phyloP scores from a whole-genome alignment of 805 yeast genomes.

The Suhomyces xylopsoci region DNA sequence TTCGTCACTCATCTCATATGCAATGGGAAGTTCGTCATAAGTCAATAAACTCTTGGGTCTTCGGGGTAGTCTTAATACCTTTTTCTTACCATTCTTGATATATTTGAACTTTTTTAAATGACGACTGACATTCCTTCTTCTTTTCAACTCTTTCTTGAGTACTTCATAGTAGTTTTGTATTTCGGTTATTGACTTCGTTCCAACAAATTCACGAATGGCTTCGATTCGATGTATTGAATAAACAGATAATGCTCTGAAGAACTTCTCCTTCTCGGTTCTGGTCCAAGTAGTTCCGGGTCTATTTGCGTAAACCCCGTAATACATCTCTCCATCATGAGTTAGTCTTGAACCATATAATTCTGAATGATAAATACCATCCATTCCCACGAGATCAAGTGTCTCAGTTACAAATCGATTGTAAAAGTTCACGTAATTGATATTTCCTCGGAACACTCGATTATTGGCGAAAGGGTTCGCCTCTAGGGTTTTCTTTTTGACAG shows the following conservation, averaged over 20 bases:
- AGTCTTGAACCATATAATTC: too few relatives aligned
- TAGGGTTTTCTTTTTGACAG: not conserved
- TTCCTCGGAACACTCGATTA: conserved; percentile 23
- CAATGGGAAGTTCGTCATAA: conserved; percentile 49
- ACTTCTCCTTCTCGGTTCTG: conserved; percentile 45
- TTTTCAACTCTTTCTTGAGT: conserved; percentile 26
- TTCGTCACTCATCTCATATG: conserved; percentile 48
- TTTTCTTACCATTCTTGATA: conserved; percentile 5
- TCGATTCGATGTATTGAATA: conserved; percentile 49
- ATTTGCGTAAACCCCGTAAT: conserved; percentile 4
- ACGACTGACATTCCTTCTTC: not conserved
- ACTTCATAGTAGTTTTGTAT: conserved; percentile 44
- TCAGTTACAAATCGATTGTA: conserved; percentile 28
- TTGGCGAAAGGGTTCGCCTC: not conserved
- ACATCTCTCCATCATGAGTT: conserved; percentile 13
- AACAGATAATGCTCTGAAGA: conserved; percentile 49
- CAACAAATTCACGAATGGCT: conserved; percentile 34
- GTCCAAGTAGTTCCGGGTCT: conserved; percentile 46
- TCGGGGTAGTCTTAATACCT: conserved; percentile 7
- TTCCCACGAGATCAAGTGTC: conserved; percentile 11
- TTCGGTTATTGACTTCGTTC: conserved; percentile 42
- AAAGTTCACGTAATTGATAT: conserved; percentile 23
- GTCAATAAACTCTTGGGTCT: conserved; percentile 20
- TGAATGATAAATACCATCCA: too few relatives aligned
- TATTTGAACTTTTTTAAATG: conserved; percentile 3